Conservation (phyloP, 495 filamentous ascomycete genomes). For the Aspergillus coremiiformis region DNA sequence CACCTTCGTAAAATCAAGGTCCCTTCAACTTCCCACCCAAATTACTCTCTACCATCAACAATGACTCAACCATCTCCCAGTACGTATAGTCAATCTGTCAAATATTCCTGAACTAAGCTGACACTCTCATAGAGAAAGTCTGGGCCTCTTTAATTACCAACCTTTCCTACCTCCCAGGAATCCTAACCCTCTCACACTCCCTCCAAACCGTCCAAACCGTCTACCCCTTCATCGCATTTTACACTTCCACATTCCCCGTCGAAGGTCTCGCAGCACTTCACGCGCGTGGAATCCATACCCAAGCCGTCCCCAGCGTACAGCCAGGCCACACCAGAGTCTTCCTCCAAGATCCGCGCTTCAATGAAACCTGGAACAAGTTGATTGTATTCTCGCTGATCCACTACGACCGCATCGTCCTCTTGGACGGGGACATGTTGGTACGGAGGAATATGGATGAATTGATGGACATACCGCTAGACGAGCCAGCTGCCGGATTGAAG, state of each 20-base stretch:
- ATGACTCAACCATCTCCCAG: too few relatives aligned
- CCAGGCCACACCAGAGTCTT: conserved; percentile 12
- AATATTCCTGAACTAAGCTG: not conserved
- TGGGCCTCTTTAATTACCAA: conserved; percentile 29
- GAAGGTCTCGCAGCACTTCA: conserved; percentile 18
- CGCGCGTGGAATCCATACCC: conserved; percentile 15
- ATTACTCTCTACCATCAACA: too few relatives aligned
- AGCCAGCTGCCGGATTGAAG: conserved; percentile 38
- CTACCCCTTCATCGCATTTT: conserved; percentile 26
- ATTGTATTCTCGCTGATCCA: conserved; percentile 59
- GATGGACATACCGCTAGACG: conserved; percentile 66
- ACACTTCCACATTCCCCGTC: conserved; percentile 22
- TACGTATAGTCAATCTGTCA: too few relatives aligned
- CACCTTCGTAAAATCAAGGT: too few relatives aligned
- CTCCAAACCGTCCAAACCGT: conserved; percentile 14
- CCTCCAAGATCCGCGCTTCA: conserved; percentile 61
- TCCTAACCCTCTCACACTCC: conserved; percentile 25
- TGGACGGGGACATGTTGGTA: conserved; percentile 83
- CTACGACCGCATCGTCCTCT: conserved; percentile 65
- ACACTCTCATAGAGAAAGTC: conserved; percentile 11
- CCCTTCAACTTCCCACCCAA: too few relatives aligned
- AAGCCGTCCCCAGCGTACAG: conserved; percentile 14
- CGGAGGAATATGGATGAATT: conserved; percentile 77
- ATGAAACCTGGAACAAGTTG: conserved; percentile 83
- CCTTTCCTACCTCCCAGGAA: conserved; percentile 24